Conservation (phyloP, 305 asterid genomes). For the Fraxinus albicans region DNA sequence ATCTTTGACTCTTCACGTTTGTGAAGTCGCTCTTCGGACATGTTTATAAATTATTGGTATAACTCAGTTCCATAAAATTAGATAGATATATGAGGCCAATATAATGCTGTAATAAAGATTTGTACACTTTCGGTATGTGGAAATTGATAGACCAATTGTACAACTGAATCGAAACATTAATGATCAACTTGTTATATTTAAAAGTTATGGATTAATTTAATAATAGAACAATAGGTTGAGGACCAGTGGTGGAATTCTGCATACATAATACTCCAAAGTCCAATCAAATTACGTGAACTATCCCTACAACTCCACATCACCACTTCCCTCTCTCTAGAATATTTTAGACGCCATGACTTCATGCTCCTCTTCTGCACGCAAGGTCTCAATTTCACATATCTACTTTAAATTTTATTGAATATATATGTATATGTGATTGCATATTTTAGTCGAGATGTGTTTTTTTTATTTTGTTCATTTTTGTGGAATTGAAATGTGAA, state of each 20-base stretch:
- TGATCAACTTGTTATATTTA: not conserved
- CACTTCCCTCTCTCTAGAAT: constrained; percentile 16
- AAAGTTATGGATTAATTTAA: not conserved
- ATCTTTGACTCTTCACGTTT: not conserved
- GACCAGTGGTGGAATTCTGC: not conserved
- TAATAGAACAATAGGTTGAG: not conserved
- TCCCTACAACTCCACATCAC: not conserved
- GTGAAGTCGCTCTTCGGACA: not conserved
- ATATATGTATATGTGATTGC: not conserved
- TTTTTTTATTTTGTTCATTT: not conserved
- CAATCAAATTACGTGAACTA: not conserved
- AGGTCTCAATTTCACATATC: constrained; percentile 39
- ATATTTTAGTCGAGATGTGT: not conserved
- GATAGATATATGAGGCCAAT: not conserved
- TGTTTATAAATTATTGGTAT: too few relatives aligned
- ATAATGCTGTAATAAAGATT: not conserved
- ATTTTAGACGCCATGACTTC: constrained; percentile 58
- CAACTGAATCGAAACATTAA: not conserved
- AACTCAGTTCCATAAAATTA: not conserved
- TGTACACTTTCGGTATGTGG: not conserved
- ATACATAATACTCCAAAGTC: not conserved
- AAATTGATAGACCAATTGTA: not conserved
- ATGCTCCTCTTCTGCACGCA: constrained; percentile 84
- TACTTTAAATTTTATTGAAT: not conserved
- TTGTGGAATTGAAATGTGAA: constrained; percentile 15